phyloP scores from a whole-genome alignment of 1,284 basidiomycete species.

The Ustilago crameri region DNA sequence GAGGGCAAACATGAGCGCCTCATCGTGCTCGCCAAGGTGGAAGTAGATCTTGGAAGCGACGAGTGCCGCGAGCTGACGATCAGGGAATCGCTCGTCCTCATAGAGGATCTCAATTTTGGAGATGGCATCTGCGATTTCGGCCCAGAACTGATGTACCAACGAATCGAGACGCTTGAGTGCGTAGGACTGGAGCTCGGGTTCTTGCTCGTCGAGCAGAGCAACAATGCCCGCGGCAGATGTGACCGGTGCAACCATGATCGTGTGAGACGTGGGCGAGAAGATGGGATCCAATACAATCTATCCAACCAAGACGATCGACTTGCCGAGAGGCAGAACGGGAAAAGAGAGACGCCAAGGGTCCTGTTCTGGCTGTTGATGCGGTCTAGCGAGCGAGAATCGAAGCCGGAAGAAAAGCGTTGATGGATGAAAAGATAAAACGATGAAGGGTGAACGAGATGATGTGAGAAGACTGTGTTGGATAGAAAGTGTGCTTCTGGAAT shows the following conservation, averaged over 20 bases:
- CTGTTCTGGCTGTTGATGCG: not conserved
- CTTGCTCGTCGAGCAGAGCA: conserved; percentile 65
- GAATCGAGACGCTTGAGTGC: conserved; percentile 65
- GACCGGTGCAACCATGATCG: conserved; percentile 48
- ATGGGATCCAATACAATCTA: not conserved
- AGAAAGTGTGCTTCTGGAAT: conserved; percentile 16
- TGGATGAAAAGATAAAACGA: not conserved
- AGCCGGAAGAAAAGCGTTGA: not conserved
- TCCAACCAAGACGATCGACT: not conserved
- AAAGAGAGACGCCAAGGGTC: not conserved
- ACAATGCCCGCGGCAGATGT: conserved; percentile 63
- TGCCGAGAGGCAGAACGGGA: conserved; percentile 1
- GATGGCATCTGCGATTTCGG: conserved; percentile 67
- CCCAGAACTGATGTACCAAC: conserved; percentile 66
- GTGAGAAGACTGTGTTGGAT: conserved; percentile 2
- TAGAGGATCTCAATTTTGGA: conserved; percentile 66
- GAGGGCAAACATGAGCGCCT: conserved; percentile 67
- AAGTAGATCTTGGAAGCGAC: conserved; percentile 68
- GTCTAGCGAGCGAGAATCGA: not conserved
- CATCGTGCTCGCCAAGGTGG: conserved; percentile 66
- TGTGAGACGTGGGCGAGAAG: not conserved
- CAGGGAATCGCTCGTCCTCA: conserved; percentile 62
- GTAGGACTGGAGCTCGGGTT: conserved; percentile 65
- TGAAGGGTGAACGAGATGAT: conserved; percentile 1
- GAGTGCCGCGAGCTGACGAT: conserved; percentile 65